Evolutionary conservation across 108 stramenopile species (phyloP), one percentile per base, ranked within the genome.

Genomic region (Mediolabrus comicus): DNA sequence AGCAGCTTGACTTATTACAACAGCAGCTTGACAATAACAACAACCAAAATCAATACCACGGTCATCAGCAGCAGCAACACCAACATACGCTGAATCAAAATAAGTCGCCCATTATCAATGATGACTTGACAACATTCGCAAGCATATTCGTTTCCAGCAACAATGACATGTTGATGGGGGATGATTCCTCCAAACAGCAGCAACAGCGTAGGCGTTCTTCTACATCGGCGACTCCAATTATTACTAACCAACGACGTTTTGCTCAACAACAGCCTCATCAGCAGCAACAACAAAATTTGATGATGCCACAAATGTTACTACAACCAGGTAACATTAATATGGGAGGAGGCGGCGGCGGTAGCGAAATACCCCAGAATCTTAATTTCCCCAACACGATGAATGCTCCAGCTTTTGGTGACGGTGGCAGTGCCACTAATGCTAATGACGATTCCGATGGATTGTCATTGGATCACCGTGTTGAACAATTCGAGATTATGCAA

Each of bases 241-340:
- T 19, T 26, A 35, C 28, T 19, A 39, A 35, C 36, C 61, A 38
- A n/a, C n/a, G n/a, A n/a, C n/a, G n/a, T n/a, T n/a, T n/a, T n/a
- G n/a, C n/a, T n/a, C n/a, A n/a, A n/a, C n/a, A n/a, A n/a, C n/a
- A n/a, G n/a, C n/a, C n/a, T n/a, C n/a, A n/a, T n/a, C 63, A 64
- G 46, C 46, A 63, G 41, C 62, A 64, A 28, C 63, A 64, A 49
- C 46, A 49, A 9, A 33, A 61, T 19, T 64, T 58, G 3, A 32
- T 68, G 5, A 32, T 68, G 39, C 19, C 67, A 12, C 67, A 68
- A 54, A 32, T 68, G 56, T 5, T 49, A 14, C 51, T 34, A 26
- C 28, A 59, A 34, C 58, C 29, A 52, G 16, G 46, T 49, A 49
- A 3, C 22, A 1, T 49, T 8, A 49, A 49, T 7, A 49, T 52